These are phyloP conservation scores for Chlorokybus atmophyticus DNA, from an alignment of 139 green algal genomes.

Conservation along the genomic window DNA sequence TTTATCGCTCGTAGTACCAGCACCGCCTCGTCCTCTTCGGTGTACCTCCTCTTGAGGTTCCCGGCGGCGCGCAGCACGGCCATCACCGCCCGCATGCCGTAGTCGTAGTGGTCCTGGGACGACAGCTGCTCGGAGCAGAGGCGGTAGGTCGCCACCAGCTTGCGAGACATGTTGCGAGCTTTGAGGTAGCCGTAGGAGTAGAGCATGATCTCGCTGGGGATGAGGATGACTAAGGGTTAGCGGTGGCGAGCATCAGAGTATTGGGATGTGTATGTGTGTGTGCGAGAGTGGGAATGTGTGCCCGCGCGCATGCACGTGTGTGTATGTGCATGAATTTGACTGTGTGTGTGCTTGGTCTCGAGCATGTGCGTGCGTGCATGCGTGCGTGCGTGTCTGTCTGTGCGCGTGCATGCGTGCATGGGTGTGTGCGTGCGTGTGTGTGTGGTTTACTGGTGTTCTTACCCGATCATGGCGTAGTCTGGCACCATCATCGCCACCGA, in stretches of 20 bases:
- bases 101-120: constrained; percentile 36
- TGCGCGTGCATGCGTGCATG: too few species aligned
- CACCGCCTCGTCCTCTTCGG: constrained; percentile 17
- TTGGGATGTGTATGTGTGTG: not conserved
- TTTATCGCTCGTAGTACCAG: constrained; percentile 31
- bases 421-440: too few species aligned
- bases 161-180: constrained; percentile 42
- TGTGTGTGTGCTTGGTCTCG: too few species aligned
- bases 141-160: constrained; percentile 50
- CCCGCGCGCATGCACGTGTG: not conserved
- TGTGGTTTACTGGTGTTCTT: too few species aligned
- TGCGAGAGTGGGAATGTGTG: not conserved
- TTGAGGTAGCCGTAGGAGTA: constrained; percentile 45
- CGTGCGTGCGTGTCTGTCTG: too few species aligned
- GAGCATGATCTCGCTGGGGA: constrained; percentile 30
- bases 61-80: constrained; percentile 31
- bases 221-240: not conserved
- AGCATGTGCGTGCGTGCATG: too few species aligned
- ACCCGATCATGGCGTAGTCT: constrained; percentile 30
- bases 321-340: too few species aligned
- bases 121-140: constrained; percentile 36
- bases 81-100: constrained; percentile 36
- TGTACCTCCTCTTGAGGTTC: constrained; percentile 30
- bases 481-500: constrained; percentile 36
- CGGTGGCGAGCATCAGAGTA: not conserved